Conservation (phyloP, 352 stramenopile species). For the Pythium scleroteichum region DNA sequence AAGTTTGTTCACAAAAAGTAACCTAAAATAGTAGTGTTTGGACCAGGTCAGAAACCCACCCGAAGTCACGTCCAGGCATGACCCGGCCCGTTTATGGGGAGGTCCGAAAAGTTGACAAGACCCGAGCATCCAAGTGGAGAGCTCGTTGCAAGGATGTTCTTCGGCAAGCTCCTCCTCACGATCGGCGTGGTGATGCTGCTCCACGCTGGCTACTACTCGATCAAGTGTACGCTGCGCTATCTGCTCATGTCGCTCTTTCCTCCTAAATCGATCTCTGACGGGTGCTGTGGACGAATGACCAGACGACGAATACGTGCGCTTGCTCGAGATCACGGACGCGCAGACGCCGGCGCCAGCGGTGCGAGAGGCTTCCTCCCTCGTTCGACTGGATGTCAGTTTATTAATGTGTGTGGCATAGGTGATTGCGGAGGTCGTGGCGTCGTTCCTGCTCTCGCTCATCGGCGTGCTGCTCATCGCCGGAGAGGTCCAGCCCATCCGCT, state of each 20-base stretch:
- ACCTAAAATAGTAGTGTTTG: no score
- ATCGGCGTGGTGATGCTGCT: slow-evolving; percentile 66
- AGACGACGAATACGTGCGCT: slow-evolving; percentile 79
- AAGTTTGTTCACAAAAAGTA: no score
- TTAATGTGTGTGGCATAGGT: slow-evolving; percentile 33
- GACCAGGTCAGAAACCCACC: neutral
- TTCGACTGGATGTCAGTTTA: neutral
- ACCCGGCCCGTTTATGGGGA: neutral
- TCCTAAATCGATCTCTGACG: slow-evolving; percentile 3
- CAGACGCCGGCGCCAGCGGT: slow-evolving; percentile 69
- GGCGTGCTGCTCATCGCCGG: slow-evolving; percentile 71
- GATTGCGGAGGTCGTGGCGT: slow-evolving; percentile 64
- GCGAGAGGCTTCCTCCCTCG: neutral
- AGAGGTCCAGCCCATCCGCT: slow-evolving; percentile 74
- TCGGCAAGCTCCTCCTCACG: slow-evolving; percentile 73
- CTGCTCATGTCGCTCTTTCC: neutral
- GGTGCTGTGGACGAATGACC: neutral
- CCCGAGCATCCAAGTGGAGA: no score
- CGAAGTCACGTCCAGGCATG: no score
- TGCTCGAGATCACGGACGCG: slow-evolving; percentile 71
- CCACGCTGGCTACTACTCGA: slow-evolving; percentile 80
- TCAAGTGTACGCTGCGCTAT: slow-evolving; percentile 57
- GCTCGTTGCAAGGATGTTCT: slow-evolving; percentile 26
- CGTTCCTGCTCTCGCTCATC: slow-evolving; percentile 66
- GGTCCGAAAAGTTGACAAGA: neutral